Conservation (phyloP, 176 grass and related monocot genomes). For the Leersia perrieri region DNA sequence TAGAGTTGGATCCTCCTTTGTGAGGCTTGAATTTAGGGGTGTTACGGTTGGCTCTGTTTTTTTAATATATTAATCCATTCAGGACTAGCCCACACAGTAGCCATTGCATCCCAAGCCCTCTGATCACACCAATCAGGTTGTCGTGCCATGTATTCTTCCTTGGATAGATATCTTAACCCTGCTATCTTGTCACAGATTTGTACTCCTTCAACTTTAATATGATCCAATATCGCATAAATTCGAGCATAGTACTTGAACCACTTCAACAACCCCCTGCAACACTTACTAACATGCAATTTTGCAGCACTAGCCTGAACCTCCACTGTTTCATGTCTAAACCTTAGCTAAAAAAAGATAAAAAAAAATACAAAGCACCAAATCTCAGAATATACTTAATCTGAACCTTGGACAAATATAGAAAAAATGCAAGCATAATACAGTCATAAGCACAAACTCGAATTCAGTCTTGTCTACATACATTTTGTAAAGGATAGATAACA, state of each 20-base stretch:
- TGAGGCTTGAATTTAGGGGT: background rate
- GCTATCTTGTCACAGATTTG: background rate
- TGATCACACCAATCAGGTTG: background rate
- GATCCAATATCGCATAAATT: background rate
- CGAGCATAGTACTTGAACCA: background rate
- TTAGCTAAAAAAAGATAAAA: background rate
- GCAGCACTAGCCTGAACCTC: too few relatives aligned
- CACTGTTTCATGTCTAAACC: slow-evolving; percentile 9
- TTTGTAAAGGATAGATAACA: too few relatives aligned
- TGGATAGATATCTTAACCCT: background rate
- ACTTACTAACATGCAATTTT: background rate
- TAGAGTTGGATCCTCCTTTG: background rate
- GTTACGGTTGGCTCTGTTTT: background rate
- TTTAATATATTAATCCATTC: background rate
- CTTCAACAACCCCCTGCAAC: too few relatives aligned
- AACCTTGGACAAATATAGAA: too few relatives aligned
- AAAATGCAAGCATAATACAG: too few relatives aligned
- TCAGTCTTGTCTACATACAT: too few relatives aligned
- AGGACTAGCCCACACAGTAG: background rate
- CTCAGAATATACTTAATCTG: too few relatives aligned
- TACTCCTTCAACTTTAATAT: background rate
- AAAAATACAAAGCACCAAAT: too few relatives aligned
- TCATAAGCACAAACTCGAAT: too few relatives aligned
- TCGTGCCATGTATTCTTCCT: background rate
- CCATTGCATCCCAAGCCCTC: background rate